Base-by-base conservation (phyloP, 2,329 filamentous ascomycete species). In the Mollisiaceae sp. region DNA sequence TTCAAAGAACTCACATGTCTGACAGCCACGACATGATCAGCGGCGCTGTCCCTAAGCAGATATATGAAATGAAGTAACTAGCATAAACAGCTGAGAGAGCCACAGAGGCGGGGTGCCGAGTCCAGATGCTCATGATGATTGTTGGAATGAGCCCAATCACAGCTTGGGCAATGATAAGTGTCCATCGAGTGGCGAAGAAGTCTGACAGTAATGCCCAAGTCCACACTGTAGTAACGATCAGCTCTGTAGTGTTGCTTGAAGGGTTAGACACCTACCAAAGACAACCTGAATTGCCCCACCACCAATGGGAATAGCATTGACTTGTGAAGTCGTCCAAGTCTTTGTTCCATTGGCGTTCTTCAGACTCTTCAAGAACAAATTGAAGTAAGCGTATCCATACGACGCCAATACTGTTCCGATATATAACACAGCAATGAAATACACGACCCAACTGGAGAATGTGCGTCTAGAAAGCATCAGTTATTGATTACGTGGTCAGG, bases 111-210 rank as follows among this genome's bases (percentile, higher is more conserved):
- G 82, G 82, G 35, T 82, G 77, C 1, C 77, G 72, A 0, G 83
- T 85, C 83, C 83, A 85, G n/a, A 83, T 74, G 24, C 78, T 82
- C 82, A 85, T 83, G n/a, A 80, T 81, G 36, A 84, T 82, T 62
- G 78, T 79, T 1, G 81, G 80, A 2, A 83, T 75, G 2, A 84
- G 73, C 0, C 79, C 82, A 58, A 85, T 82, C 1, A 79, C 59
- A 20, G 76, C 79, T 73, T 85, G 83, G 2, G 75, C 70, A 8
- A 85, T 75, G 36, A 85, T 81, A 6, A 85, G 75, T 0, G 78
- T 79, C 83, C 83, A 85, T 24, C 83, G 75, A 0, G 82, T 83
- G 43, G 78, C 77, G 1, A 85, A 69, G 9, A 79, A 71, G 71
- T 85, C 83, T 0, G 83, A 85, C 0, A 84, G 70, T 1, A 84